Percentiles rank a stretch among this genome's conserved stretches.
These are phyloP conservation scores for Suhomyces yuchorum DNA, from an alignment of 1,139 yeast species.

Conservation along the genomic window DNA sequence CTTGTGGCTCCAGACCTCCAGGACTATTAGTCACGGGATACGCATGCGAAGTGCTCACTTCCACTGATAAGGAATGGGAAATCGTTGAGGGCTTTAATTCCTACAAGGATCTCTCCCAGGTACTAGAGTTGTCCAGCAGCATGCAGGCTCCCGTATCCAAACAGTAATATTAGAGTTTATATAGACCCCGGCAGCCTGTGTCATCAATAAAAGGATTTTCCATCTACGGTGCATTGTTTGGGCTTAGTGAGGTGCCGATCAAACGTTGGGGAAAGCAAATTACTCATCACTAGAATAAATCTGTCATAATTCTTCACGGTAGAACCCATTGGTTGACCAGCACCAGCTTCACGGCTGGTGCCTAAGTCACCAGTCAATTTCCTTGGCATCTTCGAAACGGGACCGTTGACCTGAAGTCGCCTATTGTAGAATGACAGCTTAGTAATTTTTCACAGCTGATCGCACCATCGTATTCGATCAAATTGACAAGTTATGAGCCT, in stretches of 20 bases:
- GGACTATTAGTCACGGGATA: constrained; percentile 84
- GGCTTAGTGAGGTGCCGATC: no score
- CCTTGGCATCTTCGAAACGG: no score
- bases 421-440: background rate
- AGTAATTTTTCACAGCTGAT: background rate
- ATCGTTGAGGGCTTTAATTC: constrained; percentile 59
- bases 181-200: background rate
- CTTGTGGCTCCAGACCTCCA: constrained; percentile 91
- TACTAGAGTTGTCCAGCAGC: background rate
- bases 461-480: background rate
- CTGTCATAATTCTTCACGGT: no score
- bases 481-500: background rate
- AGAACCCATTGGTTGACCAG: no score
- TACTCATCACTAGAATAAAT: no score
- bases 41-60: constrained; percentile 65
- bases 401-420: no score
- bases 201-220: no score
- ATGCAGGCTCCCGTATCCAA: background rate
- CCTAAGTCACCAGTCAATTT: no score
- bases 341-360: no score
- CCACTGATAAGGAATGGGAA: constrained; percentile 42
- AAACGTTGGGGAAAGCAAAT: no score
- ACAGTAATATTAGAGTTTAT: background rate
- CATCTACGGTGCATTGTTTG: no score
- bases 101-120: background rate